Evolutionary conservation across 129 eudicot genomes (phyloP).

Genomic region (Arctium minus): DNA sequence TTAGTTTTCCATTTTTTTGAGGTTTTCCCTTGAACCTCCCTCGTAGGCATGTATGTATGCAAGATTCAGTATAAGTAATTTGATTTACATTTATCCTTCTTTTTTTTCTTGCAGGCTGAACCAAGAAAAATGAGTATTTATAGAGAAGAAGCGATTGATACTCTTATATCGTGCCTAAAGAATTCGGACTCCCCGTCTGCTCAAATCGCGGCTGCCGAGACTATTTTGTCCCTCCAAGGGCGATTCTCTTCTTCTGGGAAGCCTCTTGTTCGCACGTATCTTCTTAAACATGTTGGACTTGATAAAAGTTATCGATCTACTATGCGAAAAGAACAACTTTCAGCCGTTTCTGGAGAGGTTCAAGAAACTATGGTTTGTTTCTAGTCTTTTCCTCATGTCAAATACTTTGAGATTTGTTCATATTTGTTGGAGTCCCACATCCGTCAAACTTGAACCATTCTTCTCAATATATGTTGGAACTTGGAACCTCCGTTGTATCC

Average conservation of each 20-base stretch:
- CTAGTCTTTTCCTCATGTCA: not conserved
- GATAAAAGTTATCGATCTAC: conserved; percentile 46
- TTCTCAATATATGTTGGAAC: no score
- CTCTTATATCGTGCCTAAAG: conserved; percentile 60
- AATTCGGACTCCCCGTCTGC: conserved; percentile 58
- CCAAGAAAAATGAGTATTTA: conserved; percentile 86
- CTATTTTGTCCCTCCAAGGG: conserved; percentile 62
- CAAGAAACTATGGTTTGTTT: conserved; percentile 39
- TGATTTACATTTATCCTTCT: not conserved
- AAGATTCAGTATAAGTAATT: not conserved
- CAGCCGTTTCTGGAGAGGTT: conserved; percentile 30
- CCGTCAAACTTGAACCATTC: no score
- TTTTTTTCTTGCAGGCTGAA: conserved; percentile 42
- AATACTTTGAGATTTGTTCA: not conserved
- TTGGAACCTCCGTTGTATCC: no score
- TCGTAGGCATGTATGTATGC: not conserved
- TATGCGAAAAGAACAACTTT: conserved; percentile 51
- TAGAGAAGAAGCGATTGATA: conserved; percentile 82
- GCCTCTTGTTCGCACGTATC: conserved; percentile 54
- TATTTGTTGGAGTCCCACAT: not conserved
- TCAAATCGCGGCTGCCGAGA: conserved; percentile 71
- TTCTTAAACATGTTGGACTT: conserved; percentile 60
- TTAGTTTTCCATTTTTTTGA: no score
- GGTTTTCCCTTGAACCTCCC: no score
- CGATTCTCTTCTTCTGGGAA: conserved; percentile 62